Percentiles rank a stretch among this genome's conserved stretches.
These are phyloP conservation scores for Athelia psychrophila DNA, from an alignment of 1,284 basidiomycete genomes.

Conservation along the genomic window DNA sequence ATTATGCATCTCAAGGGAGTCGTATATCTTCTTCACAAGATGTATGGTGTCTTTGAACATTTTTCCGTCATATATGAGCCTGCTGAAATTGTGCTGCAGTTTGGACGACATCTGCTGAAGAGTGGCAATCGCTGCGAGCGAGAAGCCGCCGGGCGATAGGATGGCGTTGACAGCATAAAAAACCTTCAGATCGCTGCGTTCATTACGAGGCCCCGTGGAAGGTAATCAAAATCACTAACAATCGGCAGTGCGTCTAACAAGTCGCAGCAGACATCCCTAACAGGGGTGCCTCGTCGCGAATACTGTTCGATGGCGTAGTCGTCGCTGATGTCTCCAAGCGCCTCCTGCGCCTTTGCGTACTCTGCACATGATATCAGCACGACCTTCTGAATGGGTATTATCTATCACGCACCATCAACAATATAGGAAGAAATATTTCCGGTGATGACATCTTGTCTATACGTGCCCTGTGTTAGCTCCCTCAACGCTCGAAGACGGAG, in stretches of 20 bases:
- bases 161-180: neutral
- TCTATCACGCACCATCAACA: slow-evolving; percentile 3
- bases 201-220: no score
- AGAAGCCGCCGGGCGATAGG: neutral
- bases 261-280: neutral
- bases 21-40: neutral
- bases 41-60: neutral
- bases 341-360: neutral
- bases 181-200: no score
- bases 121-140: neutral
- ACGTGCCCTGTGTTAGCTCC: slow-evolving; percentile 10
- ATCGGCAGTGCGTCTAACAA: neutral
- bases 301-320: neutral
- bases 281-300: neutral
- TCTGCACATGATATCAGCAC: neutral
- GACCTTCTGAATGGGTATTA: neutral
- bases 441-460: slow-evolving; percentile 14
- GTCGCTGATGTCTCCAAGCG: neutral
- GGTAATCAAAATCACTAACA: no score
- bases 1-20: neutral
- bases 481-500: slow-evolving; percentile 10
- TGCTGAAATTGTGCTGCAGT: neutral
- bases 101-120: neutral
- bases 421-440: slow-evolving; percentile 13
- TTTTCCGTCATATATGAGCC: neutral